Evolutionary conservation across 2,329 filamentous ascomycete species (phyloP).

Genomic region (Aspergillus chevalieri): DNA sequence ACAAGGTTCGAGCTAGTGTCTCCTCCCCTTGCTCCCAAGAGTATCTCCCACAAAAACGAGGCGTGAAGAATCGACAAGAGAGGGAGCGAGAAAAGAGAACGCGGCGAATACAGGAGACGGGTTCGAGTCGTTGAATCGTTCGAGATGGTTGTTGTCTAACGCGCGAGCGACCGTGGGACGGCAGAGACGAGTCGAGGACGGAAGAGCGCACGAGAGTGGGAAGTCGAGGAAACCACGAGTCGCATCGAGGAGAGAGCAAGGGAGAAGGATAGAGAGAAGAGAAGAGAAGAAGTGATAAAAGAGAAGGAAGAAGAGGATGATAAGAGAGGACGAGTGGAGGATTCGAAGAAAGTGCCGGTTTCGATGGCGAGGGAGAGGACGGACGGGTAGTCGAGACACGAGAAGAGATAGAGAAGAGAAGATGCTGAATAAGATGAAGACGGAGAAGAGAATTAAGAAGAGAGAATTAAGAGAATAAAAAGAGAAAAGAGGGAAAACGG

Average conservation of each 20-base stretch:
- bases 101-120: neutral
- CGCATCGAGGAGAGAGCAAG: neutral
- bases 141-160: slow-evolving; percentile 13
- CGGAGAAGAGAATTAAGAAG: slow-evolving; percentile 6
- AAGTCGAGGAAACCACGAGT: slow-evolving; percentile 3
- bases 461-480: slow-evolving; percentile 9
- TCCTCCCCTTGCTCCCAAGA: neutral
- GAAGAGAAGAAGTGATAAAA: slow-evolving; percentile 4
- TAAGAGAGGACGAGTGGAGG: neutral
- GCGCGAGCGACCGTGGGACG: slow-evolving; percentile 20
- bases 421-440: slow-evolving; percentile 5
- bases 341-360: neutral
- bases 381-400: neutral
- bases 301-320: slow-evolving; percentile 5
- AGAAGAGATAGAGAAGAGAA: slow-evolving; percentile 2
- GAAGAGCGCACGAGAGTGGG: slow-evolving; percentile 17
- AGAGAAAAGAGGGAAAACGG: slow-evolving; percentile 4
- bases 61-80: neutral
- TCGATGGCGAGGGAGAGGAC: slow-evolving; percentile 2
- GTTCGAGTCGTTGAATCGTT: neutral
- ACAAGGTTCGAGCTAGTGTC: neutral
- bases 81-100: neutral
- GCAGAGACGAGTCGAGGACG: slow-evolving; percentile 15
- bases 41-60: neutral
- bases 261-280: neutral